phyloP scores from a whole-genome alignment of 108 stramenopile genomes.

The Fistulifera pelliculosa region DNA sequence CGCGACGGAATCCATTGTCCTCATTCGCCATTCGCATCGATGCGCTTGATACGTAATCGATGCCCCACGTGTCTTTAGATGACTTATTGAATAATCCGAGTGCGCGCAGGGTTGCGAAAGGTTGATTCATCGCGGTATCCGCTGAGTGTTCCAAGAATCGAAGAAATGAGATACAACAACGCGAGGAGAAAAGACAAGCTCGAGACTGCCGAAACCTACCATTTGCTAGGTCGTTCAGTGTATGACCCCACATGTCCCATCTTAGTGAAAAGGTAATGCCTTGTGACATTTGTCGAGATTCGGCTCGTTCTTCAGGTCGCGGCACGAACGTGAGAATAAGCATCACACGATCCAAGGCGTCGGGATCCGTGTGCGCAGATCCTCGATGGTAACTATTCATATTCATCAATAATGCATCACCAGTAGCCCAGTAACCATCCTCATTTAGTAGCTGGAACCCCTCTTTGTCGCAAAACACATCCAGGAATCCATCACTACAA shows the following conservation, averaged over 20 bases:
- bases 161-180: no score
- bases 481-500: constrained; percentile 18
- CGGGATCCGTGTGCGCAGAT: constrained; percentile 34
- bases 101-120: constrained; percentile 23
- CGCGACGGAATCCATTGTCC: constrained; percentile 12
- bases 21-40: constrained; percentile 28
- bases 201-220: no score
- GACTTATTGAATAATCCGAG: constrained; percentile 32
- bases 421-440: constrained; percentile 25
- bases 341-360: constrained; percentile 37
- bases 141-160: constrained; percentile 5
- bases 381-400: constrained; percentile 48
- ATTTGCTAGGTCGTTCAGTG: constrained; percentile 29
- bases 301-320: constrained; percentile 22
- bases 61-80: constrained; percentile 25
- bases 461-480: constrained; percentile 9
- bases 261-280: constrained; percentile 32
- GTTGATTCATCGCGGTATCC: constrained; percentile 28
- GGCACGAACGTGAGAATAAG: constrained; percentile 49
- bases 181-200: no score
- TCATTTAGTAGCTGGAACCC: constrained; percentile 9
- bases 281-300: constrained; percentile 19
- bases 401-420: constrained; percentile 44
- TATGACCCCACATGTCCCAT: constrained; percentile 49
- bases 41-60: constrained; percentile 17